Evolutionary conservation across 164 flowering plant species (phyloP), one percentile per base, ranked within the genome.

Genomic region (Magnolia officinalis): DNA sequence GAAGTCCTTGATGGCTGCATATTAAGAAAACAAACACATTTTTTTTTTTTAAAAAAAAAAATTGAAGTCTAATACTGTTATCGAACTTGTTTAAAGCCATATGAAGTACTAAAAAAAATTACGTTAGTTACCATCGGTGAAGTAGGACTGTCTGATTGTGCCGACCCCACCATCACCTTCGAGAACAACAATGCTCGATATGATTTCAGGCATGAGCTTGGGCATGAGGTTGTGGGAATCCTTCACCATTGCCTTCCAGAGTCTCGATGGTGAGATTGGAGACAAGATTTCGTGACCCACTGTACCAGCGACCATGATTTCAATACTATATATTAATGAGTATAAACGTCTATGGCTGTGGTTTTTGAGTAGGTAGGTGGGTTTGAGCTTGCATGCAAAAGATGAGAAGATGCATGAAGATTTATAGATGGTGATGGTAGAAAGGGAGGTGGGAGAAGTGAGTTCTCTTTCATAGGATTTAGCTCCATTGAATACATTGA

Each of bases 181-280:
- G 24, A 37, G 55, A 70, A 45, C n/a, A 5, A 37, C 51, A 45
- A 45, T 24, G 55, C 72, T 70, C 0, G 72, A 29, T 18, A 70
- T 45, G 52, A 70, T 70, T 14, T 70, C 23, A 37, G 72, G 72
- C 72, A 70, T 70, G 72, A 70, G 50, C 72, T 45, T 70, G 1
- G 72, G 72, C 52, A 70, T 29, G 26, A 70, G 52, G 29, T 70
- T 70, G 72, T 49, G 72, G 5, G 72, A 37, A 0, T 70, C 72
- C 50, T 29, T 70, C 51, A 1, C 72, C 10, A 19, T 19, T n/a
- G 72, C 72, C 72, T 70, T 70, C 51, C 50, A 70, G 0, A 70
- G 55, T 70, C 72, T 70, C 0, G 52, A n/a, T 14, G 55, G 52
- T 29, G 72, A 18, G 50, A 70, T 50, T 0, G 55, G 72, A 29